Conservation (phyloP, 257 asterid species). For the Solanum chaucha region DNA sequence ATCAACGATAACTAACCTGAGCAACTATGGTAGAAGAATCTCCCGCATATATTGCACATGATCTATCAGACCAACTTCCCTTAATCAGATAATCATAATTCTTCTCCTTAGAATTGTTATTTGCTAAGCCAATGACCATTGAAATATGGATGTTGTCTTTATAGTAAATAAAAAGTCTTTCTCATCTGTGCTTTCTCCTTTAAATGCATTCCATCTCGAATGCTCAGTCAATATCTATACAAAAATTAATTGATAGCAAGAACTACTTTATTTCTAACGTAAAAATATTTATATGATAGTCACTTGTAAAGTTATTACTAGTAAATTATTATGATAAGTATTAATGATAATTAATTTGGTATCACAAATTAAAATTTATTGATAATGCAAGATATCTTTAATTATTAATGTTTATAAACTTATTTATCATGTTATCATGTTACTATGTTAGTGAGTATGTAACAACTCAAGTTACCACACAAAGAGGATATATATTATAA, state of each 20-base stretch:
- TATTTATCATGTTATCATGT: too few relatives aligned
- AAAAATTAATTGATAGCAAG: not conserved
- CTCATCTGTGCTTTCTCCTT: constrained; percentile 17
- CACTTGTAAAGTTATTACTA: not conserved
- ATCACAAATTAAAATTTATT: not conserved
- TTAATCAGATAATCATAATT: constrained; percentile 25
- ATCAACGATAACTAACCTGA: constrained; percentile 27
- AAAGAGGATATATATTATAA: too few relatives aligned
- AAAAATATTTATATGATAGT: not conserved
- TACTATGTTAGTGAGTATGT: too few relatives aligned
- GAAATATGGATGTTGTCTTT: constrained; percentile 23
- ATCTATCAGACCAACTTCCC: constrained; percentile 16
- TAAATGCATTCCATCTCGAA: constrained; percentile 31
- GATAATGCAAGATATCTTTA: not conserved
- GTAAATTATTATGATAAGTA: not conserved
- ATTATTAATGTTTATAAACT: not conserved
- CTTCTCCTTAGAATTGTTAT: constrained; percentile 13
- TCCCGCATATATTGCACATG: constrained; percentile 33
- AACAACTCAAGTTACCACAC: too few relatives aligned
- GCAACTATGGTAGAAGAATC: constrained; percentile 43
- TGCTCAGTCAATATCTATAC: constrained; percentile 7
- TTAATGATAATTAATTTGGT: not conserved
- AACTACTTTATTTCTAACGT: not conserved
- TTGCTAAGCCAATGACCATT: constrained; percentile 10
- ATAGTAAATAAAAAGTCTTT: constrained; percentile 21